Percentiles rank a stretch among this genome's conserved stretches.
These are phyloP conservation scores for Saitozyma podzolica DNA, from an alignment of 768 basidiomycete genomes.

Conservation along the genomic window DNA sequence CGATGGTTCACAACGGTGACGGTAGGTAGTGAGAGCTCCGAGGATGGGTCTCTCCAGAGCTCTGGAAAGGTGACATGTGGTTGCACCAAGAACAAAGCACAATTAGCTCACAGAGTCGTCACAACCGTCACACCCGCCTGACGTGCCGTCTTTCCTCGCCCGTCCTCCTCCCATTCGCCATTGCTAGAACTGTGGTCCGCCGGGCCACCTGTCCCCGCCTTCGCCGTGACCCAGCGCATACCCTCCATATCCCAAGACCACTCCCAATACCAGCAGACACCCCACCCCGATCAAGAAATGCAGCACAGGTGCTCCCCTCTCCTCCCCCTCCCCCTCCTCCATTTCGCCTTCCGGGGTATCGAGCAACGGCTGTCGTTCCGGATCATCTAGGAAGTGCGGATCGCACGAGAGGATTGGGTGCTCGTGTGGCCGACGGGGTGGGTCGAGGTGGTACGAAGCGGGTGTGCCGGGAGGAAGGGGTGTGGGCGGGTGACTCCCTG, in stretches of 20 bases:
- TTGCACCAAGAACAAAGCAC: too few species aligned
- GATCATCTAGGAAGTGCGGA: conserved; percentile 8
- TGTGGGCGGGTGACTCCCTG: not conserved
- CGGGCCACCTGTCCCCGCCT: conserved; percentile 40
- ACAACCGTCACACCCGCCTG: too few species aligned
- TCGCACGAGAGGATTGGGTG: not conserved
- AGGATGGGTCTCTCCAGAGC: too few species aligned
- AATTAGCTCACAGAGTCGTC: too few species aligned
- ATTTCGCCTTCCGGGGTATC: not conserved
- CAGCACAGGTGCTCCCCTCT: not conserved
- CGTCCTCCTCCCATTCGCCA: too few species aligned
- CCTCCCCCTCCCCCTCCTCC: not conserved
- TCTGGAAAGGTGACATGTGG: too few species aligned
- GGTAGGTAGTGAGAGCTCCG: too few species aligned
- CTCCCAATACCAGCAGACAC: conserved; percentile 16
- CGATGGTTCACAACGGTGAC: too few species aligned
- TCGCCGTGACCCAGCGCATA: conserved; percentile 34
- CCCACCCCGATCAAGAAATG: conserved; percentile 13
- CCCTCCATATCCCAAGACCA: conserved; percentile 33
- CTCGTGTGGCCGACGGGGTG: not conserved
- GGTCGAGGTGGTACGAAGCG: not conserved
- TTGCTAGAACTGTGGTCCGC: conserved; percentile 24
- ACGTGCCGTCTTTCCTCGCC: too few species aligned
- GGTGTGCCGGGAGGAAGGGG: conserved; percentile 7
- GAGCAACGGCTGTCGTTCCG: conserved; percentile 33